Conservation (phyloP, 257 asterid species). For the Pogostemon cablin region DNA sequence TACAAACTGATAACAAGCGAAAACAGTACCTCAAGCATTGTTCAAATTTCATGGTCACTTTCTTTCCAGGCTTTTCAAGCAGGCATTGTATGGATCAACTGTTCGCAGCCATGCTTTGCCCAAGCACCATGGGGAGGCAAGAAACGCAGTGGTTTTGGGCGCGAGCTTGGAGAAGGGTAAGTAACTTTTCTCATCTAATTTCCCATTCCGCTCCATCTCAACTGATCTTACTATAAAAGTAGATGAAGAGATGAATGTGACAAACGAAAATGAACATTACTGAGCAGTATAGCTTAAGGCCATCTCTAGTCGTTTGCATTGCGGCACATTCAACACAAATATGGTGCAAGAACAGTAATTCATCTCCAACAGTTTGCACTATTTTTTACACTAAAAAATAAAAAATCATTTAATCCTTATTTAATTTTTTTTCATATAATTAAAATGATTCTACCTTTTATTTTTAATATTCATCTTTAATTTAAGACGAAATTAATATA, state of each 20-base stretch:
- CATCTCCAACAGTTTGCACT: neutral
- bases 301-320: no score
- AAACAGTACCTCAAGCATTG: neutral
- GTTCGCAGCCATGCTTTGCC: constrained; percentile 90
- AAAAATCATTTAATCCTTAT: no score
- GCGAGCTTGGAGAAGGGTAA: constrained; percentile 96
- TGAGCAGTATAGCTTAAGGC: no score
- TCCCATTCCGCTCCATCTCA: no score
- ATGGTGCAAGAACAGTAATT: neutral
- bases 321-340: no score
- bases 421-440: no score
- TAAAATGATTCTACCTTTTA: no score
- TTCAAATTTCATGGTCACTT: neutral
- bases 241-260: neutral
- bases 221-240: neutral
- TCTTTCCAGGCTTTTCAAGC: constrained; percentile 73
- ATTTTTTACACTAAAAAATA: no score
- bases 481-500: no score
- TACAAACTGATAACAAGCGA: constrained; percentile 3
- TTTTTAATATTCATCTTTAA: no score
- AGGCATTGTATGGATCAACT: constrained; percentile 94
- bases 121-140: constrained; percentile 99
- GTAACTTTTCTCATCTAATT: neutral
- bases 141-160: constrained; percentile 96
- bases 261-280: no score